Evolutionary conservation across 805 yeast species (phyloP), one percentile per base, ranked within the genome.

Genomic region (Cyberlindnera mycetangii): DNA sequence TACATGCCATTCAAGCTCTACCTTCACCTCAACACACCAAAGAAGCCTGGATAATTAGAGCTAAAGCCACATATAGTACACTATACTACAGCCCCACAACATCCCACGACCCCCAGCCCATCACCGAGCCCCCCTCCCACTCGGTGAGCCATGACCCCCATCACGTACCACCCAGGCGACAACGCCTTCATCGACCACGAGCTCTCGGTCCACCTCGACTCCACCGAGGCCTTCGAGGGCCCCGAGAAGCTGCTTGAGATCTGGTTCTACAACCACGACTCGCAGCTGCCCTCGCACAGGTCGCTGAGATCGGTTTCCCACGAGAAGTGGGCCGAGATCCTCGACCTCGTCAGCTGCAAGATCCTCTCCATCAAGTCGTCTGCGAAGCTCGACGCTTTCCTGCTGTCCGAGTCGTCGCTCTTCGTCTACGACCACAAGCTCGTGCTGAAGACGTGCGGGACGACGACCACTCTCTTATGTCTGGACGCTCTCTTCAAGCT

Each of bases 191-290:
- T 89, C 56, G 90, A 90, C 65, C 92, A 85, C 64, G 87, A 83
- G 49, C 71, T 87, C 39, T 83, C 95, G 8, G 82, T 81, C 36
- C 75, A 78, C 48, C 71, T 90, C 51, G 97, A 90, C 68, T 89
- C 97, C 16, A 75, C 95, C 12, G 85, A 81, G 60, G 96, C 97
- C 2, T 92, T 92, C 62, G 98, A 92, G 70, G 98, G 99, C 7
- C 98, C 99, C 25, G 98, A 92, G 66, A 93, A 92, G 66, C 72
- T 92, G 45, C 71, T 93, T 33, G 97, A 92, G 63, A 72, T 92
- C 47, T 90, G 97, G 97, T 82, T 89, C 61, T 81, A 82, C 55
- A 76, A 83, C 11, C 64, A 71, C 31, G 70, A 69, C 32, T 47
- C 60, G 20, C 53, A 64, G n/a, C 25, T 55, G 21, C 62, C 69